These are phyloP conservation scores for Phytophthora crassamura DNA, from an alignment of 352 stramenopile genomes.

Conservation along the genomic window DNA sequence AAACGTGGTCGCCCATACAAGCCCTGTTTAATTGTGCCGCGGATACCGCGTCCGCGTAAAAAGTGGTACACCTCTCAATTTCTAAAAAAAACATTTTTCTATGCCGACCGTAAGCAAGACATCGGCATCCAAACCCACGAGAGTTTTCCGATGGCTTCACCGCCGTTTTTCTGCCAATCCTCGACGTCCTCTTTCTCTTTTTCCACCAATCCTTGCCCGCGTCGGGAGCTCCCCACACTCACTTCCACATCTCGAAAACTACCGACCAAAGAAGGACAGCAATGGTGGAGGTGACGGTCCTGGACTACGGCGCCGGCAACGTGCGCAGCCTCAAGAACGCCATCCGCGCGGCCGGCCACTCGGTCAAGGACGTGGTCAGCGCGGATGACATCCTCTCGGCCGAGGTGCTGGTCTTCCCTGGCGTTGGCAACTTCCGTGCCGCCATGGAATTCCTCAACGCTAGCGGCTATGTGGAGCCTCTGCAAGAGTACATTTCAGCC, in stretches of 20 bases:
- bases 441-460: slow-evolving; percentile 94
- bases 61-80: no score
- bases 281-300: slow-evolving; percentile 87
- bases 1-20: no score
- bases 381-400: slow-evolving; percentile 92
- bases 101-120: no score
- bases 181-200: no score
- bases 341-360: slow-evolving; percentile 91
- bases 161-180: background rate
- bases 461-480: slow-evolving; percentile 88
- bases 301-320: slow-evolving; percentile 99
- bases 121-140: slow-evolving; percentile 5
- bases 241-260: no score
- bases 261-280: background rate
- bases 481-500: slow-evolving; percentile 88
- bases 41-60: no score
- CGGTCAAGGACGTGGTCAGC: slow-evolving; percentile 87
- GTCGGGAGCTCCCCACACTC: no score
- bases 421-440: slow-evolving; percentile 82
- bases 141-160: slow-evolving; percentile 4
- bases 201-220: no score
- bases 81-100: no score
- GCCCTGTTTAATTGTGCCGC: no score
- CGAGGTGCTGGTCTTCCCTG: slow-evolving; percentile 89
- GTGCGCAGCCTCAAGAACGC: slow-evolving; percentile 98